Evolutionary conservation across 1,284 basidiomycete genomes (phyloP).

Genomic region (Fistulina hepatica): DNA sequence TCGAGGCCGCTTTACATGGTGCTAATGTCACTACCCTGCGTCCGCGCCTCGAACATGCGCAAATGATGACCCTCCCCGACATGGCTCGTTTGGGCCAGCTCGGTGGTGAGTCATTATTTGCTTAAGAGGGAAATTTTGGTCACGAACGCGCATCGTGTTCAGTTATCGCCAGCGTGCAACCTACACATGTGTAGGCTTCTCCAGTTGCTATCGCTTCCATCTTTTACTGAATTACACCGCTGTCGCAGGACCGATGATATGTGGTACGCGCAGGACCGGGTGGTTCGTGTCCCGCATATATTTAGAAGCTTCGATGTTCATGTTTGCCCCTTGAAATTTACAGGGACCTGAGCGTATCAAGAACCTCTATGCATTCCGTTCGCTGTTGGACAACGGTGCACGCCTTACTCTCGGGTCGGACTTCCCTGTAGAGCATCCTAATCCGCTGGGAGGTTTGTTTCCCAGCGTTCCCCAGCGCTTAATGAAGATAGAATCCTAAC

Average conservation of each 20-base stretch:
- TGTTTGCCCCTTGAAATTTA: slow-evolving; percentile 5
- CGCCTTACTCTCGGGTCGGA: slow-evolving; percentile 74
- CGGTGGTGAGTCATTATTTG: slow-evolving; percentile 41
- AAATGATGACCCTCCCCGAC: slow-evolving; percentile 67
- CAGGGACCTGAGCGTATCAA: slow-evolving; percentile 77
- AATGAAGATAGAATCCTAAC: neutral
- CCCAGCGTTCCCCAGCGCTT: neutral
- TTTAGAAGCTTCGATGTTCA: slow-evolving; percentile 1
- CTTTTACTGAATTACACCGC: neutral
- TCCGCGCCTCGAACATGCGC: slow-evolving; percentile 84
- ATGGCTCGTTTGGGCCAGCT: slow-evolving; percentile 65
- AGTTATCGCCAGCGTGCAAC: slow-evolving; percentile 78
- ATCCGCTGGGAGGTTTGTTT: slow-evolving; percentile 36
- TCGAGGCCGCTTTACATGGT: slow-evolving; percentile 55
- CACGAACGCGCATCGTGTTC: slow-evolving; percentile 5
- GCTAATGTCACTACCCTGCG: slow-evolving; percentile 54
- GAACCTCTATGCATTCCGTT: slow-evolving; percentile 80
- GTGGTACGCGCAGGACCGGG: slow-evolving; percentile 78
- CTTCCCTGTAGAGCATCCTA: slow-evolving; percentile 78
- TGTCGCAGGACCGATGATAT: slow-evolving; percentile 65
- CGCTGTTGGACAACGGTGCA: slow-evolving; percentile 50
- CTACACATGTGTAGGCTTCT: slow-evolving; percentile 77
- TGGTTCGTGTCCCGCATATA: slow-evolving; percentile 40
- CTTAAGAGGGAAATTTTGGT: slow-evolving; percentile 2
- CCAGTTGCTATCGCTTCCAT: slow-evolving; percentile 1